Conservation (phyloP, 352 stramenopile species). For the Globisporangium recalcitrans region DNA sequence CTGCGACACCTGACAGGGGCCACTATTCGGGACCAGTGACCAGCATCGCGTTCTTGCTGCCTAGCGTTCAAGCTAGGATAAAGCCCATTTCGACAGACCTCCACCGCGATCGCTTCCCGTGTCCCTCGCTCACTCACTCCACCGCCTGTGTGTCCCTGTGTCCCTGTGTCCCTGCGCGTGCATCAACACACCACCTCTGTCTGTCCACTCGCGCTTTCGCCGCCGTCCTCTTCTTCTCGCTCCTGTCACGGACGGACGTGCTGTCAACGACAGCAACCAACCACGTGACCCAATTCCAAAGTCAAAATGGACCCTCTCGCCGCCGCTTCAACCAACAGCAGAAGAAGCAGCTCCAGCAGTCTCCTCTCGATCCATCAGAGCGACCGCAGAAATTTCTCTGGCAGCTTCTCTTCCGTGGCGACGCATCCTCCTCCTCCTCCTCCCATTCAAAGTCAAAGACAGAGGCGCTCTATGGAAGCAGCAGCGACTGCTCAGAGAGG, state of each 20-base stretch:
- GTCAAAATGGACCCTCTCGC: neutral
- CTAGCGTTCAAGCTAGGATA: no score
- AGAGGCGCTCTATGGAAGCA: neutral
- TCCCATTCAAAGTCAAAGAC: neutral
- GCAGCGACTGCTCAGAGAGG: neutral
- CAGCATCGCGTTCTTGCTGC: no score
- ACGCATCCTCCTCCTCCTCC: no score
- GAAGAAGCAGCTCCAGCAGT: neutral
- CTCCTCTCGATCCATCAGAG: neutral
- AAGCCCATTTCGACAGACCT: no score
- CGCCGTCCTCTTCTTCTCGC: neutral
- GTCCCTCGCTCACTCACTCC: no score
- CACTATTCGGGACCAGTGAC: no score
- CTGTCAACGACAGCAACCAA: neutral
- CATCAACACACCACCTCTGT: neutral
- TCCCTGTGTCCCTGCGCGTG: neutral
- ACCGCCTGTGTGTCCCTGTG: no score
- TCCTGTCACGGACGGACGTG: neutral
- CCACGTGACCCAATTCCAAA: neutral
- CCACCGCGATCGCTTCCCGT: no score
- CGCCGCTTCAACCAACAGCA: neutral
- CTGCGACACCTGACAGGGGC: no score
- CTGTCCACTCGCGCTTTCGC: neutral
- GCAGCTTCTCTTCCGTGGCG: conserved; percentile 1
- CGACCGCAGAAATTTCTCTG: neutral